These are phyloP conservation scores for Neurospora sp. DNA, from an alignment of 495 filamentous ascomycete genomes.

Conservation along the genomic window DNA sequence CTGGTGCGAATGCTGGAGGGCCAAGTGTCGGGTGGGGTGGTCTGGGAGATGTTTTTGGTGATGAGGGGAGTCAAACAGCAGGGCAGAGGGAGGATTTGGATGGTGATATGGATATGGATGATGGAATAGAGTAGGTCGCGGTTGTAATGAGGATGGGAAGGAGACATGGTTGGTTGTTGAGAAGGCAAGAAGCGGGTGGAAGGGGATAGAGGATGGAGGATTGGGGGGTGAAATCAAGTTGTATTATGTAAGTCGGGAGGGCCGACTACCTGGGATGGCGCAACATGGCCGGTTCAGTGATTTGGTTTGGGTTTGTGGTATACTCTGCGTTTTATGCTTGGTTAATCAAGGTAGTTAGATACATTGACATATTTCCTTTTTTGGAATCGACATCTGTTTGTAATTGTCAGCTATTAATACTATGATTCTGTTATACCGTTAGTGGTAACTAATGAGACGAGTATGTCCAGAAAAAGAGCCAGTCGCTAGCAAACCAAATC, in stretches of 20 bases:
- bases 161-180: not conserved
- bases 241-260: not conserved
- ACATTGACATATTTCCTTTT: no score
- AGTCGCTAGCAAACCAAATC: not conserved
- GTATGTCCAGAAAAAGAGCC: not conserved
- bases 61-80: not conserved
- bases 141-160: not conserved
- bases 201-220: not conserved
- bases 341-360: not conserved
- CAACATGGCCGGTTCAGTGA: not conserved
- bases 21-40: not conserved
- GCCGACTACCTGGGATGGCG: not conserved
- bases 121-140: not conserved
- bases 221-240: not conserved
- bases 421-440: not conserved
- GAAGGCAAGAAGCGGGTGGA: not conserved
- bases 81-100: not conserved
- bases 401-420: not conserved
- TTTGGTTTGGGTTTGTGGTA: not conserved
- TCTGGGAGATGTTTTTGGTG: not conserved
- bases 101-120: not conserved
- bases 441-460: not conserved
- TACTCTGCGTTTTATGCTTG: not conserved
- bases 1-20: not conserved
- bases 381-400: not conserved